Conservation (phyloP, 2,329 filamentous ascomycete genomes). For the Xylariaceae sp. region DNA sequence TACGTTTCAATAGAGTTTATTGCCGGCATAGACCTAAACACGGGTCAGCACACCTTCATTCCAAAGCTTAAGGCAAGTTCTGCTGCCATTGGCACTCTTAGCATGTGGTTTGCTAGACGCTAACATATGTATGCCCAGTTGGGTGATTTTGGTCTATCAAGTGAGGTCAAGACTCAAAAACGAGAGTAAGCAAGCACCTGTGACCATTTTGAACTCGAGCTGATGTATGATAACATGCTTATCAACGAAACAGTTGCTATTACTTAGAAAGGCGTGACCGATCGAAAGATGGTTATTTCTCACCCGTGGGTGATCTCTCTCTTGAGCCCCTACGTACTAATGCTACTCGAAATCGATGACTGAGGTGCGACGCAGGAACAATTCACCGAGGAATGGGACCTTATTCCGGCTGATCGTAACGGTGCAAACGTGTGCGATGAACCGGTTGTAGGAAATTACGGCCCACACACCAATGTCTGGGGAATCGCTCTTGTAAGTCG, state of each 20-base stretch:
- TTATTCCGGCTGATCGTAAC: not conserved
- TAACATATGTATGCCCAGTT: not conserved
- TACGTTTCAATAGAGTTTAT: not conserved
- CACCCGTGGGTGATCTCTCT: not conserved
- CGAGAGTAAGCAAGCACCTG: not conserved
- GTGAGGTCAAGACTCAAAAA: not conserved
- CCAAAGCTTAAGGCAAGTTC: not conserved
- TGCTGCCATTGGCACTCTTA: not conserved
- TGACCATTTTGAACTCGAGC: too few species aligned
- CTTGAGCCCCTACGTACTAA: too few species aligned
- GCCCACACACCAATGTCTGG: not conserved
- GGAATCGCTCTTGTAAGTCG: not conserved
- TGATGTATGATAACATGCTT: not conserved
- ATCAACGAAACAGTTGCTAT: not conserved
- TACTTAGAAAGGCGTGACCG: not conserved
- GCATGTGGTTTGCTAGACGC: not conserved
- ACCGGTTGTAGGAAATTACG: not conserved
- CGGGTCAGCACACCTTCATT: not conserved
- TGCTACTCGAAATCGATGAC: too few species aligned
- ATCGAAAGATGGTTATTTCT: not conserved
- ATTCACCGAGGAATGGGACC: not conserved
- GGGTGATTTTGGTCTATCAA: not conserved
- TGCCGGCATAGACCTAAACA: not conserved
- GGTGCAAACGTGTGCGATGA: not conserved
- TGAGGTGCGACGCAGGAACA: not conserved